Base-by-base conservation (phyloP, 2,329 filamentous ascomycete species). In the Didymella keratinophila region DNA sequence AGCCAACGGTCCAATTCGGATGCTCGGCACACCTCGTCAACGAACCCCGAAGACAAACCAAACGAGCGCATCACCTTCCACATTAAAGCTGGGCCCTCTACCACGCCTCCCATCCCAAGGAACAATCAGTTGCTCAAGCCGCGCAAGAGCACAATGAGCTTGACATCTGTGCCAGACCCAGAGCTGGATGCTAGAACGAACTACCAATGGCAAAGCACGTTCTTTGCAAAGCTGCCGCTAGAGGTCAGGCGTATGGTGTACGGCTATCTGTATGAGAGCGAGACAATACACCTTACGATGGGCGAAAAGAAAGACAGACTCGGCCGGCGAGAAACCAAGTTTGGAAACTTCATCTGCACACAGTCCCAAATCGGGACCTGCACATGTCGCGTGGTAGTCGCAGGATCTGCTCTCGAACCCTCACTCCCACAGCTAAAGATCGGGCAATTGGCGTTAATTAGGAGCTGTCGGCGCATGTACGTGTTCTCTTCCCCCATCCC, bases 161-260 rank as follows among this genome's bases (percentile, higher is more conserved):
- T 71, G 4, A 63, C 66, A 0, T 67, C 64, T 1, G 52, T 58
- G 5, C 59, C 63, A 0, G 64, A 73, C 51, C 49, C 64, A 11
- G 68, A 68, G 30, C 48, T 74, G 6, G 68, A 72, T 42, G 61
- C 64, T 60, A 61, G 67, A 34, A 74, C 72, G 25, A 60, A 69
- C 49, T 59, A 58, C 34, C 74, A 76, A 58, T 62, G 47, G 8
- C 70, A 73, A 41, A 69, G 68, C 27, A 48, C 58, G 5, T 74
- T 76, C 44, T 76, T 76, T 44, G 64, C 61, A 1, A 62, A 55
- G n/a, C n/a, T 76, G 27, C 74, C 73, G 12, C 41, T 73, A 20
- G 74, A 76, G 54, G 49, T 76, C 20, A 46, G 74, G 41, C 54
- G 53, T 18, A 69, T 71, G 62, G 68, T 76, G 36, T 76, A 75